A percentile compares a stretch with the other conserved stretches of the same genome.
Evolutionary conservation across 169 alveolate species (phyloP).

Genomic region (Eimeria tenella): DNA sequence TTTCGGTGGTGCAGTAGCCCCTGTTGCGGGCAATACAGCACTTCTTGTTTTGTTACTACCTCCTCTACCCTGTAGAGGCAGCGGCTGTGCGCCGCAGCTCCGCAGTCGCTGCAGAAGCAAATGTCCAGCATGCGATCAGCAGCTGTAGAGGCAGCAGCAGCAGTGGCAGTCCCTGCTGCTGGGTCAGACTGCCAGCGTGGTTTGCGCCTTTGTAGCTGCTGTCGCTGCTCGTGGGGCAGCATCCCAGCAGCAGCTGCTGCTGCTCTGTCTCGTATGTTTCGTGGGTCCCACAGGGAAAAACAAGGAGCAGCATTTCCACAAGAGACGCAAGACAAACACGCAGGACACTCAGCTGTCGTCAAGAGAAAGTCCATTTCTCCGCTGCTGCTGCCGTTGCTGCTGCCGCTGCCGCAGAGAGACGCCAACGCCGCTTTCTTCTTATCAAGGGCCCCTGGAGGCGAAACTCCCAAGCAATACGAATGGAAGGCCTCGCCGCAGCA

Average conservation of each 20-base stretch:
- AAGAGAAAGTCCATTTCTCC: background rate
- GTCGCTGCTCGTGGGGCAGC: slow-evolving; percentile 34
- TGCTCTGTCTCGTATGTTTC: slow-evolving; percentile 40
- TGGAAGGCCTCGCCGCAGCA: slow-evolving; percentile 72
- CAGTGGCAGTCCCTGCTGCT: background rate
- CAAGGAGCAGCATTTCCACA: slow-evolving; percentile 9
- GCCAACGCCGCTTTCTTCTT: slow-evolving; percentile 9
- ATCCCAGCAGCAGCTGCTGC: slow-evolving; percentile 54
- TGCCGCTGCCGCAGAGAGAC: slow-evolving; percentile 64
- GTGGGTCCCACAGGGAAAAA: slow-evolving; percentile 40
- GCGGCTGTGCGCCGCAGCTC: slow-evolving; percentile 61
- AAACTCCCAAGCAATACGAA: slow-evolving; percentile 32
- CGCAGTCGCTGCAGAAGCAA: slow-evolving; percentile 48
- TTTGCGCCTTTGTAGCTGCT: slow-evolving; percentile 37
- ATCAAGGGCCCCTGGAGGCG: slow-evolving; percentile 22
- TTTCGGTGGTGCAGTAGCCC: background rate
- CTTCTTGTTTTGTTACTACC: background rate
- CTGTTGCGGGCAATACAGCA: slow-evolving; percentile 5
- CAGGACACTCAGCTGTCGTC: slow-evolving; percentile 23
- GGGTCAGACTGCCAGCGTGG: background rate
- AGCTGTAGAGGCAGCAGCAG: slow-evolving; percentile 47
- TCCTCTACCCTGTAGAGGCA: slow-evolving; percentile 39
- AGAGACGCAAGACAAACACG: slow-evolving; percentile 11
- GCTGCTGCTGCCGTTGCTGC: slow-evolving; percentile 54
- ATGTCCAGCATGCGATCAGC: slow-evolving; percentile 55